Evolutionary conservation across 495 filamentous ascomycete genomes (phyloP).

Genomic region (Hyaloscypha finlandica): DNA sequence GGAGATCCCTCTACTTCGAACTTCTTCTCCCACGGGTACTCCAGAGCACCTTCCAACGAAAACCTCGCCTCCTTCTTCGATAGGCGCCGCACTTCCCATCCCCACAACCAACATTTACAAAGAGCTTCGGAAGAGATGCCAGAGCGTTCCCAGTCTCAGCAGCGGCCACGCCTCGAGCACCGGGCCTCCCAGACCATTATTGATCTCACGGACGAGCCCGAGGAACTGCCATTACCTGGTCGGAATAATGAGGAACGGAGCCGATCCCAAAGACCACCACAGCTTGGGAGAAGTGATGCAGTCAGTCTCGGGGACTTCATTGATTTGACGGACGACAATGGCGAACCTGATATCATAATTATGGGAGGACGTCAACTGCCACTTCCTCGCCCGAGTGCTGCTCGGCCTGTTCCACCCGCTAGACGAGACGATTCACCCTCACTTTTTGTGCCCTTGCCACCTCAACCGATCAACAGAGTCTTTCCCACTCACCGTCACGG

Average conservation of each 20-base stretch:
- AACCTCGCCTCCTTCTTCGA: slow-evolving; percentile 27
- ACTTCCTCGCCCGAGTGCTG: neutral
- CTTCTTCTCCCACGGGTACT: slow-evolving; percentile 8
- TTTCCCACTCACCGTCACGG: neutral
- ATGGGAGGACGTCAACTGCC: slow-evolving; percentile 13
- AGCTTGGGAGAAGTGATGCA: slow-evolving; percentile 28
- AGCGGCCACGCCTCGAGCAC: slow-evolving; percentile 29
- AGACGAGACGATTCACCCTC: slow-evolving; percentile 20
- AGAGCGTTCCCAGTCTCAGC: slow-evolving; percentile 21
- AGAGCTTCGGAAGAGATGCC: slow-evolving; percentile 26
- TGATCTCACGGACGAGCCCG: slow-evolving; percentile 43
- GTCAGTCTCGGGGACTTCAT: slow-evolving; percentile 35
- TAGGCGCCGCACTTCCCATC: slow-evolving; percentile 30
- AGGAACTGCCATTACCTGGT: slow-evolving; percentile 27
- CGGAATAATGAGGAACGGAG: slow-evolving; percentile 29
- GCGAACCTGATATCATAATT: slow-evolving; percentile 24
- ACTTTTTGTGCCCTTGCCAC: slow-evolving; percentile 23
- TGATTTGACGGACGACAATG: slow-evolving; percentile 36
- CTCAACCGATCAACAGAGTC: slow-evolving; percentile 6
- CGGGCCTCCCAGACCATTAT: slow-evolving; percentile 38
- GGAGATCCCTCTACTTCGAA: slow-evolving; percentile 22
- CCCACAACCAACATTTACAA: slow-evolving; percentile 31
- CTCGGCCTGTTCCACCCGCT: neutral
- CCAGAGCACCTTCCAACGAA: slow-evolving; percentile 27
- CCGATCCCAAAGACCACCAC: slow-evolving; percentile 36